Evolutionary conservation across 805 yeast genomes (phyloP), one percentile per base, ranked within the genome.

Genomic region (Saccharomyces kudriavzevii): DNA sequence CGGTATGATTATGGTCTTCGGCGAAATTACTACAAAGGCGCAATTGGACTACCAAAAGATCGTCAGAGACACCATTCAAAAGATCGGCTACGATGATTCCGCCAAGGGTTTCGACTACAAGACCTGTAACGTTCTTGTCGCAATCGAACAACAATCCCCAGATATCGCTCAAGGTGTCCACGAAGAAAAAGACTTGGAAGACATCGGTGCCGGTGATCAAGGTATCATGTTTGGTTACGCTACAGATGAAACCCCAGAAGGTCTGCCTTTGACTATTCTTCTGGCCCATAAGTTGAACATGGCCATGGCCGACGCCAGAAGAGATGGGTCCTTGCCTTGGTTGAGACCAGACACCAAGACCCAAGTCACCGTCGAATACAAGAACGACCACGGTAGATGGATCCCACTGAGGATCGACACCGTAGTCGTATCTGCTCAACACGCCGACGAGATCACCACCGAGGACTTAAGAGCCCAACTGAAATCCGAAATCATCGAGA

Each of bases 191-290:
- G 78, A 96, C 87, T 79, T 94, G 61, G 99, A 94, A 81, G 95
- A 94, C 56, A 84, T 94, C 70, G 99, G 99, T 76, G 99, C 99
- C 62, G 99, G 99, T 85, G 99, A 94, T 80, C 99, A 94, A 79
- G 99, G 99, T 86, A 94, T 94, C 74, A 94, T 94, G 99, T 94
- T 94, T 73, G 99, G 99, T 77, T 94, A 94, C 76, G 99, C 99
- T 66, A 85, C 98, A 59, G 97, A 94, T 70, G 99, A 94, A 81
- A 91, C 99, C 66, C 96, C 92, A 72, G 98, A 94, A 81, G 85
- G 87, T 74, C 80, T 94, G 68, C 99, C 99, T 68, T 83, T 94
- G 77, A 94, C 99, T 65, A 83, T 94, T 60, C 76, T 94, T 66
- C 83, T 94, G 71, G 85, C 98, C 57, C 99, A 94, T 82, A 89